Percentiles rank a stretch among this genome's conserved stretches.
These are phyloP conservation scores for Russula sp. DNA, from an alignment of 768 basidiomycete species.

Conservation along the genomic window DNA sequence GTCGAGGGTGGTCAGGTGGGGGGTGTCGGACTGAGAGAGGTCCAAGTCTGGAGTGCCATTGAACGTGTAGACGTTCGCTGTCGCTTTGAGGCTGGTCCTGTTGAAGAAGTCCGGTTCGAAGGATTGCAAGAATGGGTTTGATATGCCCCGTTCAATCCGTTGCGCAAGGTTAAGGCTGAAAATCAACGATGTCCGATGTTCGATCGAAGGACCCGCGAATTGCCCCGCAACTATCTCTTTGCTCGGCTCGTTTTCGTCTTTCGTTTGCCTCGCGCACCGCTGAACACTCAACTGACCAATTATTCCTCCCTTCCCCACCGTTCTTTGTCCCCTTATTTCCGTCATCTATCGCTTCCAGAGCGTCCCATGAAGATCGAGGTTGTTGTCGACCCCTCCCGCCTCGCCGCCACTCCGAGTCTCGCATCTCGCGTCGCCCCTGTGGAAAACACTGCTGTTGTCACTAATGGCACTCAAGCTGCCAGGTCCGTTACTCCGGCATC, in stretches of 20 bases:
- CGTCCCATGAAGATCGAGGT: conserved; percentile 99
- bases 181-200: conserved; percentile 22
- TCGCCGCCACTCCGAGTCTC: conserved; percentile 60
- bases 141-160: conserved; percentile 17
- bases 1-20: conserved; percentile 23
- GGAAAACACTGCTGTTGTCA: conserved; percentile 42
- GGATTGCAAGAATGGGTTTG: conserved; percentile 20
- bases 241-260: conserved; percentile 32
- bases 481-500: conserved; percentile 38
- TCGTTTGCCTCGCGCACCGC: conserved; percentile 35
- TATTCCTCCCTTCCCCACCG: conserved; percentile 40
- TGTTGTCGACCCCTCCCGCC: conserved; percentile 78
- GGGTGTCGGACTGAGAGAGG: conserved; percentile 29
- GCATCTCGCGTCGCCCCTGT: conserved; percentile 84
- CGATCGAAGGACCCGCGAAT: conserved; percentile 24
- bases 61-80: conserved; percentile 28
- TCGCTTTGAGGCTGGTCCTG: conserved; percentile 28
- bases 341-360: conserved; percentile 52
- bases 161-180: conserved; percentile 26
- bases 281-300: conserved; percentile 41
- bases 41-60: conserved; percentile 26
- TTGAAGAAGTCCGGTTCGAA: conserved; percentile 28
- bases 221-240: conserved; percentile 27
- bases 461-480: conserved; percentile 36
- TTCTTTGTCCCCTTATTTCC: conserved; percentile 29